These are phyloP conservation scores for Lachnellula suecica DNA, from an alignment of 2,329 filamentous ascomycete species.

Conservation along the genomic window DNA sequence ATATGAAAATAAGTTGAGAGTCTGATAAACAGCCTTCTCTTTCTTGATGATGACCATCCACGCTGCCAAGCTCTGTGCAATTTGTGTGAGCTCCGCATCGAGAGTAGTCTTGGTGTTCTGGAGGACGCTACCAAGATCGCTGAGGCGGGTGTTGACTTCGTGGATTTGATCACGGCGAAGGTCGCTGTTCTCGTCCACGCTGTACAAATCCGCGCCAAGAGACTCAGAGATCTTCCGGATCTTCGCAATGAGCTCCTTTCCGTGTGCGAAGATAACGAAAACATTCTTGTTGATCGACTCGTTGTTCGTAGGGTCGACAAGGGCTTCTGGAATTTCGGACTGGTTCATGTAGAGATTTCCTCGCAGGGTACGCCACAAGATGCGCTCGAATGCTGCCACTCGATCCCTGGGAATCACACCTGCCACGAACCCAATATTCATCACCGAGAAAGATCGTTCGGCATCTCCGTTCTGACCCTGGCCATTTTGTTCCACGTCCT, in stretches of 20 bases:
- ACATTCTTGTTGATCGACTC: constrained; percentile 95
- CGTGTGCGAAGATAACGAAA: constrained; percentile 98
- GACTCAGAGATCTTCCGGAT: constrained; percentile 99
- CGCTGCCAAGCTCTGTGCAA: constrained; percentile 85
- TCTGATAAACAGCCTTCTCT: constrained; percentile 96
- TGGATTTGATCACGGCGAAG: constrained; percentile 93
- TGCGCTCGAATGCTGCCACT: constrained; percentile 93
- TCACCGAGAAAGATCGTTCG: constrained; percentile 90
- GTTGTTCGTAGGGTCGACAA: constrained; percentile 89
- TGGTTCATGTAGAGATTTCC: constrained; percentile 99
- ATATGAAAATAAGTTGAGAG: constrained; percentile 94
- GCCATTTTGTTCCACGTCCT: constrained; percentile 85
- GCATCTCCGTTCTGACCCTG: constrained; percentile 58
- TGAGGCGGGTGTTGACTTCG: constrained; percentile 91
- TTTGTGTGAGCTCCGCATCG: constrained; percentile 89
- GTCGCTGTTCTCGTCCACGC: constrained; percentile 96
- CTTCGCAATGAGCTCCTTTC: constrained; percentile 97
- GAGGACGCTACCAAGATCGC: constrained; percentile 88
- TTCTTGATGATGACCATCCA: constrained; percentile 99
- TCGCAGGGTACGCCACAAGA: constrained; percentile 93
- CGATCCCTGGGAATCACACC: constrained; percentile 93
- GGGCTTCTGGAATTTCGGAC: constrained; percentile 91
- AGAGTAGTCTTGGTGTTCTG: constrained; percentile 94
- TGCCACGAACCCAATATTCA: constrained; percentile 98
- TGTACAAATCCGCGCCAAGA: constrained; percentile 92